These are phyloP conservation scores for Endogone sp. DNA, from an alignment of 192 early-diverging fungal species.

Conservation along the genomic window DNA sequence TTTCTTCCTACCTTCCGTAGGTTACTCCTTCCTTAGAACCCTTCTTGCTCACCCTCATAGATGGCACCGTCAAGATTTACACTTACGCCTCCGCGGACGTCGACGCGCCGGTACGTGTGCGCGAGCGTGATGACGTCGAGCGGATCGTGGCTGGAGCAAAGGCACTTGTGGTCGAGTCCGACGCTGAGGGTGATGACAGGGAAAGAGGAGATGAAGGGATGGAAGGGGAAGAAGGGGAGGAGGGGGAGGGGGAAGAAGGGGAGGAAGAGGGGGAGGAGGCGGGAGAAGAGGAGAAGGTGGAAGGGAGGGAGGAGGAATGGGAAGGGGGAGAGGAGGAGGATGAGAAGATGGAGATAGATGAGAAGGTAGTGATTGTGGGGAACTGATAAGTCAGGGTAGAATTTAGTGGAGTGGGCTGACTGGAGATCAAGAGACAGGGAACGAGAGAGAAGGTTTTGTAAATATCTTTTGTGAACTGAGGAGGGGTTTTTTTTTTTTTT, in stretches of 20 bases:
- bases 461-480: no score
- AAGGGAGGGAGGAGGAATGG: no score
- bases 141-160: not conserved
- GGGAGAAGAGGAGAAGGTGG: not conserved
- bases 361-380: no score
- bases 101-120: not conserved
- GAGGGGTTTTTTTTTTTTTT: no score
- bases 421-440: no score
- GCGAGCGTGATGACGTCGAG: not conserved
- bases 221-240: not conserved
- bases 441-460: no score
- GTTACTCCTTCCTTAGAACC: no score
- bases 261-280: not conserved
- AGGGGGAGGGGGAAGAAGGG: not conserved
- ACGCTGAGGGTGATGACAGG: not conserved
- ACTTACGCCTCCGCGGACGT: not conserved
- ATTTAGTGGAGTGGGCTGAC: no score
- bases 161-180: not conserved
- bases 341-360: no score
- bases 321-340: no score
- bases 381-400: no score
- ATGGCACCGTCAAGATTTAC: constrained; percentile 1
- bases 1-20: no score
- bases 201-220: not conserved
- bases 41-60: not conserved